Conservation (phyloP, 208 protist genomes). For the Porcisia deanei region DNA sequence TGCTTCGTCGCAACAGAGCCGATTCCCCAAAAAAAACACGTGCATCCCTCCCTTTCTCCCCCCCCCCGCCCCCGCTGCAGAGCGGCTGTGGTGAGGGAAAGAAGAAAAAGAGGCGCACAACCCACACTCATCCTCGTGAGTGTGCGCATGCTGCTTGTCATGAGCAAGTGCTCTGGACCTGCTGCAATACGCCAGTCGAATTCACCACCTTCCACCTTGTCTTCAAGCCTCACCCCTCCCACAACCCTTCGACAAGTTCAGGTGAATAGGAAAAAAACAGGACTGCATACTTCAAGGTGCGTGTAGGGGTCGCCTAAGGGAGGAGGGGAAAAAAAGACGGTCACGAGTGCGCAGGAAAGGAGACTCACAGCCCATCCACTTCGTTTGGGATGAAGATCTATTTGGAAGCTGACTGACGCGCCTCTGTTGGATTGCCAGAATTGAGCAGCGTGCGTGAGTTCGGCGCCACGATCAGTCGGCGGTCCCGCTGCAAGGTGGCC, state of each 20-base stretch:
- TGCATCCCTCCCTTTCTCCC: neutral
- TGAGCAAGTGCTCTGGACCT: neutral
- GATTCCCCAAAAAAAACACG: neutral
- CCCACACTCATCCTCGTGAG: neutral
- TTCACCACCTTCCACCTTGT: neutral
- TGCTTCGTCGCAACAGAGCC: neutral
- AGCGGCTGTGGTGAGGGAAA: neutral
- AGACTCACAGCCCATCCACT: slow-evolving; percentile 11
- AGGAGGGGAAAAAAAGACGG: neutral
- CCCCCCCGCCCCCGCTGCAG: neutral
- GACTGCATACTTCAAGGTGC: neutral
- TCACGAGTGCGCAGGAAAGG: neutral
- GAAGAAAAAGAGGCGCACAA: neutral
- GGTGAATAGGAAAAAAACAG: neutral
- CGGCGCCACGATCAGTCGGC: neutral
- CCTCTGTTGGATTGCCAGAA: neutral
- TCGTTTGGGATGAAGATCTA: slow-evolving; percentile 31
- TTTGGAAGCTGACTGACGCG: neutral
- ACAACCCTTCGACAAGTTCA: neutral
- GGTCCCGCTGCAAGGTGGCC: slow-evolving; percentile 13
- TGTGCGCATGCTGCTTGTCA: neutral
- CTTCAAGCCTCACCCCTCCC: neutral
- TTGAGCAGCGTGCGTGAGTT: neutral
- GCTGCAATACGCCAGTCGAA: neutral
- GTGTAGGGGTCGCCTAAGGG: neutral